Percentiles rank a stretch among this genome's conserved stretches.
phyloP scores from a whole-genome alignment of 495 filamentous ascomycete species.

The Beverwykella pulmonaria region DNA sequence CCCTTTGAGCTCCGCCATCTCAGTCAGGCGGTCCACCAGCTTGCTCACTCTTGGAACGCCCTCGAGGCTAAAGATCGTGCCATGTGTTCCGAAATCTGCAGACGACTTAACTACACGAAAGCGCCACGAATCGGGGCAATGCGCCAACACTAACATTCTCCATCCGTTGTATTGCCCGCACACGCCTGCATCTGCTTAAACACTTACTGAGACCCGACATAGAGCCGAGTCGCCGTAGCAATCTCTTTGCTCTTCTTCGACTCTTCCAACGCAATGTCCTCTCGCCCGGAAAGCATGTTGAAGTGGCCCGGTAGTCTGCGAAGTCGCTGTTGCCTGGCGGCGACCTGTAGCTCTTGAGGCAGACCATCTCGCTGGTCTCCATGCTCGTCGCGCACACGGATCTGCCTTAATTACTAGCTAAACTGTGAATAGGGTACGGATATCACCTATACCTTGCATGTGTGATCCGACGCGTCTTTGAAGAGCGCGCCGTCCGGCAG shows the following conservation, averaged over 20 bases:
- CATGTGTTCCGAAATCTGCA: constrained; percentile 23
- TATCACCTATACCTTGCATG: constrained; percentile 40
- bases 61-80: constrained; percentile 35
- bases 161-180: constrained; percentile 22
- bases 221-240: constrained; percentile 12
- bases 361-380: constrained; percentile 47
- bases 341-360: constrained; percentile 51
- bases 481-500: constrained; percentile 25
- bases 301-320: constrained; percentile 45
- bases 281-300: constrained; percentile 18
- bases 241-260: constrained; percentile 7
- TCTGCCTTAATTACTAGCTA: constrained; percentile 36
- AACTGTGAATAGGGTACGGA: background rate
- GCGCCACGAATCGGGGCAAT: too few species aligned
- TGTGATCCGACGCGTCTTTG: constrained; percentile 21
- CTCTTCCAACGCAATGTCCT: constrained; percentile 26
- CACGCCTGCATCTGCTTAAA: constrained; percentile 21
- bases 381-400: constrained; percentile 56
- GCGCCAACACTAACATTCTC: constrained; percentile 35
- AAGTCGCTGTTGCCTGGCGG: constrained; percentile 47
- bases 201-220: constrained; percentile 12
- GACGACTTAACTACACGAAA: constrained; percentile 24
- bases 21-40: constrained; percentile 35
- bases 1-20: constrained; percentile 37
- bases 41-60: constrained; percentile 35